Percentiles rank a stretch among this genome's conserved stretches.
These are phyloP conservation scores for Clarireedia monteithiana DNA, from an alignment of 2,329 filamentous ascomycete species.

Conservation along the genomic window DNA sequence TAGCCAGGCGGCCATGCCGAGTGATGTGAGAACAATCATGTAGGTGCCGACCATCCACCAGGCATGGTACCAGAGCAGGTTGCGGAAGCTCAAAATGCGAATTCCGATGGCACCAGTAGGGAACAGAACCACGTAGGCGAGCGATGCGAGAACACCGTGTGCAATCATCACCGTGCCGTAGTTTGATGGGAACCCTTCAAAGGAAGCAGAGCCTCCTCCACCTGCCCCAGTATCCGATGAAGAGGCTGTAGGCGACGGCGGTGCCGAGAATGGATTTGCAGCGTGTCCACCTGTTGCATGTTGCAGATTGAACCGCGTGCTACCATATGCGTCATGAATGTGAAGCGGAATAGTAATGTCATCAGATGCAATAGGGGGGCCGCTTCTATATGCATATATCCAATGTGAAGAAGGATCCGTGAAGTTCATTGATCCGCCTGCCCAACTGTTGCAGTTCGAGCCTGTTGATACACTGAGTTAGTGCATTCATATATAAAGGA, in stretches of 20 bases:
- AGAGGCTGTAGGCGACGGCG: not conserved
- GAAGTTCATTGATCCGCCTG: conserved; percentile 43
- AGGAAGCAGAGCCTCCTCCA: not conserved
- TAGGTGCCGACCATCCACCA: conserved; percentile 48
- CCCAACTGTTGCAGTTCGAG: conserved; percentile 45
- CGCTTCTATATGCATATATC: conserved; percentile 42
- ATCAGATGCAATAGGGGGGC: conserved; percentile 40
- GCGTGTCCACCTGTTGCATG: conserved; percentile 40
- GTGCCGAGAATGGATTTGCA: conserved; percentile 20
- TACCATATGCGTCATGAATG: conserved; percentile 36
- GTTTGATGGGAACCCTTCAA: not conserved
- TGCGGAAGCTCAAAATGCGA: conserved; percentile 45
- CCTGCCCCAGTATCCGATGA: not conserved
- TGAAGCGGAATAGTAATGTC: conserved; percentile 35
- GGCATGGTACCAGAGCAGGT: conserved; percentile 41
- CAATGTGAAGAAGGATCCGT: conserved; percentile 36
- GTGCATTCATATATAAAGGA: not conserved
- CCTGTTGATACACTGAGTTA: conserved; percentile 25
- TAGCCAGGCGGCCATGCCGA: conserved; percentile 47
- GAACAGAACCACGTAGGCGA: conserved; percentile 51
- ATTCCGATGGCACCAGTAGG: conserved; percentile 55
- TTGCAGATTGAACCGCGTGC: conserved; percentile 40
- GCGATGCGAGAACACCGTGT: conserved; percentile 51
- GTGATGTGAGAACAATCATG: conserved; percentile 49
- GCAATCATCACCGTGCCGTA: conserved; percentile 22